Percentiles rank a stretch among this genome's conserved stretches.
phyloP scores from a whole-genome alignment of 2,329 filamentous ascomycete species.

The Geosmithia flava region DNA sequence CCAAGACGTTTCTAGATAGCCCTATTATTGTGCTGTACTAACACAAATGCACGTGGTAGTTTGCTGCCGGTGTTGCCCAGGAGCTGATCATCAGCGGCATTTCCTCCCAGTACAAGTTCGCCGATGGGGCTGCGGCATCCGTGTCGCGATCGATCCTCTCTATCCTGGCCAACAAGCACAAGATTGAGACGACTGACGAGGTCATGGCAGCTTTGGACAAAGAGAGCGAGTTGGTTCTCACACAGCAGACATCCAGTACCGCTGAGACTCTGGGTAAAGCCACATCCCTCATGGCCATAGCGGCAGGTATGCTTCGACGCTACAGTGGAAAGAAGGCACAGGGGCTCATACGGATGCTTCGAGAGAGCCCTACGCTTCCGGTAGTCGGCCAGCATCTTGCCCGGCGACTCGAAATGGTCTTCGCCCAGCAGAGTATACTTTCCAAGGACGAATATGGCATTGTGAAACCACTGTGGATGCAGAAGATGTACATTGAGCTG shows the following conservation, averaged over 20 bases:
- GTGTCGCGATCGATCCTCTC: slow-evolving; percentile 23
- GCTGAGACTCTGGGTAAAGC: slow-evolving; percentile 10
- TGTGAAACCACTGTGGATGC: slow-evolving; percentile 32
- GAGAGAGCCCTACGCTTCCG: slow-evolving; percentile 18
- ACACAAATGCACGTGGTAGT: slow-evolving; percentile 12
- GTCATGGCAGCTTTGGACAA: slow-evolving; percentile 8
- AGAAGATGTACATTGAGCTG: slow-evolving; percentile 35
- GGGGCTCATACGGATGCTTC: slow-evolving; percentile 19
- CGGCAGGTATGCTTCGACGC: slow-evolving; percentile 23
- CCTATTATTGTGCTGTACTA: slow-evolving; percentile 1
- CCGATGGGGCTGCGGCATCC: slow-evolving; percentile 7
- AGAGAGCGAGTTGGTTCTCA: neutral
- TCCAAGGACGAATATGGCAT: slow-evolving; percentile 27
- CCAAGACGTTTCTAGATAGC: neutral
- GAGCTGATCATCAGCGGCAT: slow-evolving; percentile 16
- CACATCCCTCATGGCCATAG: slow-evolving; percentile 20
- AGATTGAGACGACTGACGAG: slow-evolving; percentile 16
- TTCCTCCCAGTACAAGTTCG: neutral
- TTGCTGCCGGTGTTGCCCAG: slow-evolving; percentile 21
- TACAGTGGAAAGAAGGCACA: slow-evolving; percentile 21
- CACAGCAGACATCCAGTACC: neutral
- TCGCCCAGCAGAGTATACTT: slow-evolving; percentile 24
- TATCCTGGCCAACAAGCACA: slow-evolving; percentile 31
- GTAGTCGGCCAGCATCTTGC: slow-evolving; percentile 24
- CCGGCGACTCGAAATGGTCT: slow-evolving; percentile 27